Percentiles rank a stretch among this genome's conserved stretches.
Evolutionary conservation across 805 yeast species (phyloP).

Genomic region (Wickerhamiella domercqiae): DNA sequence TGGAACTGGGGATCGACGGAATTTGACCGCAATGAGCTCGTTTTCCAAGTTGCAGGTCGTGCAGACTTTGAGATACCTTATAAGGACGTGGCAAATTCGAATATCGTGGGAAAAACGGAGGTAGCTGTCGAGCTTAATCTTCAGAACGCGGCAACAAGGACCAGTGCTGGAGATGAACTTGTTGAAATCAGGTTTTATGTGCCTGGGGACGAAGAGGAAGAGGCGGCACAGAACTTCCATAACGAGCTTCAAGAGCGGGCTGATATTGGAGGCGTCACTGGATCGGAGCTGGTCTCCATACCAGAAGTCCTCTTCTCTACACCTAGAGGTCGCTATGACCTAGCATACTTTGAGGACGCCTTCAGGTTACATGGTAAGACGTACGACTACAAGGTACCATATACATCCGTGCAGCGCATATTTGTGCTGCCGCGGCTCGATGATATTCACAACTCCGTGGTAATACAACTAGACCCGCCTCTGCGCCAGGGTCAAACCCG

Average conservation of each 20-base stretch:
- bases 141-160: constrained; percentile 31
- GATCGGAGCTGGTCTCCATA: constrained; percentile 88
- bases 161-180: constrained; percentile 79
- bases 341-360: constrained; percentile 78
- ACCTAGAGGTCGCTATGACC: constrained; percentile 97
- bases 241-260: constrained; percentile 88
- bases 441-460: constrained; percentile 74
- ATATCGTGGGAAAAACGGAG: constrained; percentile 81
- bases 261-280: constrained; percentile 84
- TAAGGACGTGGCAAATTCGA: constrained; percentile 61
- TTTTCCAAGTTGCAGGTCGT: constrained; percentile 70
- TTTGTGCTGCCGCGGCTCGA: constrained; percentile 91
- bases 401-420: constrained; percentile 74
- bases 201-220: constrained; percentile 57
- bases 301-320: constrained; percentile 82
- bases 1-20: constrained; percentile 99
- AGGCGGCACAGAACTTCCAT: constrained; percentile 72
- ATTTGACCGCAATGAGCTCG: constrained; percentile 79
- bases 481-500: constrained; percentile 96
- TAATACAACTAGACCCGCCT: constrained; percentile 91
- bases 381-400: constrained; percentile 89
- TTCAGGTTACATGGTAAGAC: constrained; percentile 93
- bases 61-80: constrained; percentile 91
- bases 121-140: constrained; percentile 77
- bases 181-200: constrained; percentile 89